Conservation (phyloP, 2,329 filamentous ascomycete genomes). For the Fusarium continuum region DNA sequence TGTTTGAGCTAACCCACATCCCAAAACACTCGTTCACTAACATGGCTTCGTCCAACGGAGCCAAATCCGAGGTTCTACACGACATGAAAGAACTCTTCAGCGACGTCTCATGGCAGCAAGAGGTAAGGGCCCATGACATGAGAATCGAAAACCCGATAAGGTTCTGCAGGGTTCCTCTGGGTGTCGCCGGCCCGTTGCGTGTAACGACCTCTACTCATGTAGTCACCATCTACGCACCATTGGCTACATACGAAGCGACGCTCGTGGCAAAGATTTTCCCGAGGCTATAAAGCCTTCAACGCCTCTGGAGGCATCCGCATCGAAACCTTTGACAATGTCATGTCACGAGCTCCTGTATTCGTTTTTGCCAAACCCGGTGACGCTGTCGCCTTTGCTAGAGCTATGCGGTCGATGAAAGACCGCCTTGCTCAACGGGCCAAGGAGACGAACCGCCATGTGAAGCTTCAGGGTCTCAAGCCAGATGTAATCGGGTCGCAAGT, state of each 20-base stretch:
- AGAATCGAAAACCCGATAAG: no score
- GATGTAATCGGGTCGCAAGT: conserved; percentile 2
- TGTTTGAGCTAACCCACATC: no score
- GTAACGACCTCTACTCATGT: no score
- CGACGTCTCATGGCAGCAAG: no score
- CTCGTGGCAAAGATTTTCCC: conserved; percentile 11
- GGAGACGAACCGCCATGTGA: neutral
- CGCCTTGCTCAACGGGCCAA: neutral
- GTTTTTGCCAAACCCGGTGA: neutral
- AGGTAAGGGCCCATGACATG: no score
- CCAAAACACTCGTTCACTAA: no score
- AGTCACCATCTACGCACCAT: conserved; percentile 3
- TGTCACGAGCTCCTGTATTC: conserved; percentile 10
- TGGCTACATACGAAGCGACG: conserved; percentile 4
- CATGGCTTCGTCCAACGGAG: no score
- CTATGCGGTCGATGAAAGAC: neutral
- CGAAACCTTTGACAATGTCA: neutral
- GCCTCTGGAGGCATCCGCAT: conserved; percentile 4
- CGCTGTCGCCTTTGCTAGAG: neutral
- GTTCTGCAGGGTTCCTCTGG: no score
- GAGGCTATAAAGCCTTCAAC: conserved; percentile 8
- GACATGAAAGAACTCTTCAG: no score
- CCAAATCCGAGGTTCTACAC: no score
- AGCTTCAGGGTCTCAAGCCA: neutral
- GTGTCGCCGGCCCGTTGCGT: no score